Percentiles rank a stretch among this genome's conserved stretches.
Evolutionary conservation across 2,329 filamentous ascomycete species (phyloP).

Genomic region (Arachnomyces sp.): DNA sequence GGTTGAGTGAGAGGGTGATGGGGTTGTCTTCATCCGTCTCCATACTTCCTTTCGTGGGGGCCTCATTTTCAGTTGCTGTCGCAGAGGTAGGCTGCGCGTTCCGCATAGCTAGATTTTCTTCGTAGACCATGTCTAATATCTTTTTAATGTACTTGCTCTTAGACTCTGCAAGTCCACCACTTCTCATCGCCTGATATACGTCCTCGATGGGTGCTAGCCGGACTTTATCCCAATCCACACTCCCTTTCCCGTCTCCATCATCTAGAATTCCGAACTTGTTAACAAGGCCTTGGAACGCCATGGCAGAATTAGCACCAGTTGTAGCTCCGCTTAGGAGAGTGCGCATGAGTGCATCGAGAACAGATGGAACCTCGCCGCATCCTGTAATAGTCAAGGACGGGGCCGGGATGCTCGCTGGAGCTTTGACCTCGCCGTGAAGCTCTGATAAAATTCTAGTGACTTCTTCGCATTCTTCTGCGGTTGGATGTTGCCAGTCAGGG

Average conservation of each 20-base stretch:
- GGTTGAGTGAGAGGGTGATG: constrained; percentile 57
- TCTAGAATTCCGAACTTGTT: constrained; percentile 56
- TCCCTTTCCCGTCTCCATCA: constrained; percentile 59
- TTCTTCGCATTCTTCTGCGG: constrained; percentile 59
- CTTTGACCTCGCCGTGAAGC: constrained; percentile 57
- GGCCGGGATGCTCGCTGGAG: constrained; percentile 60
- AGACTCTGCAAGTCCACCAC: constrained; percentile 61
- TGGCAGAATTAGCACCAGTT: constrained; percentile 53
- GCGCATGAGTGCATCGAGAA: constrained; percentile 57
- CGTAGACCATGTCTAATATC: constrained; percentile 64
- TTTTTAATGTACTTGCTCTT: constrained; percentile 68
- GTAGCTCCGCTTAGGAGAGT: constrained; percentile 58
- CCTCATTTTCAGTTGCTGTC: constrained; percentile 37
- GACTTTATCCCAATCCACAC: constrained; percentile 68
- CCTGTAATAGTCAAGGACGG: constrained; percentile 66
- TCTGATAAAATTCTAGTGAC: constrained; percentile 59
- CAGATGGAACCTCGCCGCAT: constrained; percentile 58
- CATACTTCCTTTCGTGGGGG: constrained; percentile 29
- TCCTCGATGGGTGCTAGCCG: constrained; percentile 51
- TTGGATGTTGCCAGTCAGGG: constrained; percentile 59
- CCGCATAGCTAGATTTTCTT: constrained; percentile 54
- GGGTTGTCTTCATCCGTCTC: constrained; percentile 53
- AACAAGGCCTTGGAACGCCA: constrained; percentile 59
- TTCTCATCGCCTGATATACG: constrained; percentile 61
- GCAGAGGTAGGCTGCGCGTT: constrained; percentile 43